Base-by-base conservation (phyloP, 441 rosid species). In the Pelargonium citronellum region DNA sequence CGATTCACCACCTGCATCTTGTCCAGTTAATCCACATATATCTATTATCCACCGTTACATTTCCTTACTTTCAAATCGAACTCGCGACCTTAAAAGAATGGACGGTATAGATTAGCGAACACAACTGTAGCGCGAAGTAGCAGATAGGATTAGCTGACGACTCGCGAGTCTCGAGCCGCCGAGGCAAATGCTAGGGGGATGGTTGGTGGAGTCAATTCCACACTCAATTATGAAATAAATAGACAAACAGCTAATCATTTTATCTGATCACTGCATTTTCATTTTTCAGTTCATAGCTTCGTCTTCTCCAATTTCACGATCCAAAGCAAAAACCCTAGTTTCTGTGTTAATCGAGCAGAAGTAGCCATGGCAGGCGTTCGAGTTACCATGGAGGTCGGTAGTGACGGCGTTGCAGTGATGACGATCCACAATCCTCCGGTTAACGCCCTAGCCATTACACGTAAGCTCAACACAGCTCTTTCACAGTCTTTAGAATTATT, bases 351-450 rank as follows among this genome's bases (percentile, higher is more conserved):
- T 55, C 20, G 61, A n/a, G 61, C 58, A 0, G 34, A 49, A 67
- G 13, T 27, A 77, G 71, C 66, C 57, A 89, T 94, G 97, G 89
- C 87, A 66, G 72, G 76, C 70, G 76, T 79, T 65, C 75, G 79
- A 63, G 95, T 87, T 11, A 78, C 85, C 62, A 71, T 94, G 83
- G 91, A 89, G 30, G 85, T 91, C 30, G 95, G 99, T 17, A 66
- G 69, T 84, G 99, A 94, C 71, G 99, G 97, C 78, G 97, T 94
- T 72, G 97, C 99, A 0, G 80, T 94, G 49, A 72, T 94, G 73
- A 86, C 94, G 71, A 83, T 94, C 75, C 80, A 79, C 20, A 91
- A 94, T 78, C 99, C 97, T 78, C 97, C 97, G 17, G 96, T 94
- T 71, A 94, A 91, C 73, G 91, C 97, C 72, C 47, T 94, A 34